Conservation (phyloP, 805 yeast species). For the Soucietia sequanensis region DNA sequence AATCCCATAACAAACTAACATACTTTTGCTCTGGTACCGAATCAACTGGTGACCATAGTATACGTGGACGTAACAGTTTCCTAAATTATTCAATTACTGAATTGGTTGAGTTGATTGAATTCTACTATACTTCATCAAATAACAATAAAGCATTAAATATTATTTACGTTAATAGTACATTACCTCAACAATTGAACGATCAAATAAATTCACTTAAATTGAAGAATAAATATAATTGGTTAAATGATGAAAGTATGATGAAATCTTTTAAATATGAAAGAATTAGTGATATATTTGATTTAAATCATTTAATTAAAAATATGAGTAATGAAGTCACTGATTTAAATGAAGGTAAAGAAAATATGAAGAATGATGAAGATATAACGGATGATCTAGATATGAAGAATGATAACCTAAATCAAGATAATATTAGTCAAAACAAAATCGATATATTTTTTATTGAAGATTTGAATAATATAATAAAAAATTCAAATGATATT, state of each 20-base stretch:
- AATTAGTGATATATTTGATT: not conserved
- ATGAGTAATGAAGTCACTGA: no score
- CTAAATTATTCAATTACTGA: no score
- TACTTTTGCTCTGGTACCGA: no score
- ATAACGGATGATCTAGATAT: no score
- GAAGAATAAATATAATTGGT: not conserved
- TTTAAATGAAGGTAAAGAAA: constrained; percentile 88
- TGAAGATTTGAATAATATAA: not conserved
- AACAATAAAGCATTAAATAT: not conserved
- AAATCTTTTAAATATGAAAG: not conserved
- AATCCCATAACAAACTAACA: no score
- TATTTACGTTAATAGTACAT: constrained; percentile 1
- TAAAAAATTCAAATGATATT: not conserved
- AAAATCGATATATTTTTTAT: not conserved
- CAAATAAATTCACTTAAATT: not conserved
- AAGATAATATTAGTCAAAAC: no score
- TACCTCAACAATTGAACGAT: not conserved
- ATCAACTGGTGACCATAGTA: no score
- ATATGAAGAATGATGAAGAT: constrained; percentile 59
- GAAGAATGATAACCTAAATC: no score
- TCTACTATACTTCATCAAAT: not conserved
- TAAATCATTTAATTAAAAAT: not conserved
- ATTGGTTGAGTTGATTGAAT: no score
- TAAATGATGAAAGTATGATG: not conserved
- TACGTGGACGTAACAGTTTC: no score